These are phyloP conservation scores for Ophiostoma novo-ulmi DNA, from an alignment of 2,329 filamentous ascomycete species.

Conservation along the genomic window DNA sequence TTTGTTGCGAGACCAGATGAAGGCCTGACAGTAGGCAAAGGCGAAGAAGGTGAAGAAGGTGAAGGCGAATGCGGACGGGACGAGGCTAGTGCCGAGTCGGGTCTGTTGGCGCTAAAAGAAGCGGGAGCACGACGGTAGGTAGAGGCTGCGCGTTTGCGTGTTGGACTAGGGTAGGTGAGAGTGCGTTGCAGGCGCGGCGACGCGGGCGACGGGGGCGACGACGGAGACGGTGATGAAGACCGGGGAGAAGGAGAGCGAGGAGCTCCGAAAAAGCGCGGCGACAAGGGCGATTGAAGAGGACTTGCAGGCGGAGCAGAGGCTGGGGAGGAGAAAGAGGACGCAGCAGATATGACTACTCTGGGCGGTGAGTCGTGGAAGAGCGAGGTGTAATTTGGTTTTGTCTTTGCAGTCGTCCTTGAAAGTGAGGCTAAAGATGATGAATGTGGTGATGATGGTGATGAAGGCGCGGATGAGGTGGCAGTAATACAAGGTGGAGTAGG, in stretches of 20 bases:
- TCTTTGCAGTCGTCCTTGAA: neutral
- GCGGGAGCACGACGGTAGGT: constrained; percentile 38
- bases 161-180: constrained; percentile 31
- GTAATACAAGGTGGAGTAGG: neutral
- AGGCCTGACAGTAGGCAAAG: neutral
- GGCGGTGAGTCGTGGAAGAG: constrained; percentile 4
- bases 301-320: constrained; percentile 12
- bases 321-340: neutral
- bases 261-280: neutral
- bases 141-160: constrained; percentile 32
- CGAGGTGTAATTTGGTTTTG: neutral
- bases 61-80: constrained; percentile 10
- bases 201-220: neutral
- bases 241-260: neutral
- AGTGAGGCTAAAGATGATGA: constrained; percentile 36
- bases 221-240: neutral
- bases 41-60: neutral
- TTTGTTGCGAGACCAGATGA: constrained; percentile 29
- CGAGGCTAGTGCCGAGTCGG: constrained; percentile 8
- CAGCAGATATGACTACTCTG: neutral
- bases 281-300: constrained; percentile 8
- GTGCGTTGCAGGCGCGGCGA: constrained; percentile 30
- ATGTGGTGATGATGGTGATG: constrained; percentile 2
- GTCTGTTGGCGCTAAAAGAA: neutral
- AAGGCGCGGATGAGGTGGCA: neutral